phyloP scores from a whole-genome alignment of 352 stramenopile species.

The Phytophthora fragariae region DNA sequence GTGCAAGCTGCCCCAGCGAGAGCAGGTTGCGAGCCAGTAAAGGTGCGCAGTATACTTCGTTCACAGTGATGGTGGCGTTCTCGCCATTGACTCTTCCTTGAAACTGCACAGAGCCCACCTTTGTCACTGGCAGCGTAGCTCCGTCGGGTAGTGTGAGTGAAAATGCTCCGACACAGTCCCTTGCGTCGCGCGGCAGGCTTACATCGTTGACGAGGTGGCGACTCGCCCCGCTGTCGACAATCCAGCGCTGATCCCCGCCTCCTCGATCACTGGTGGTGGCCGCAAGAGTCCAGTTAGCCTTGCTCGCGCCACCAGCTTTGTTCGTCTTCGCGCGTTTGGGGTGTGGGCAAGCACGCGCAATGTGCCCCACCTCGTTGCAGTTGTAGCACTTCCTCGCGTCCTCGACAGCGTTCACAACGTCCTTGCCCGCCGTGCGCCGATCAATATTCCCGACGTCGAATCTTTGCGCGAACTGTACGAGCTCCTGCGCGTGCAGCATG shows the following conservation, averaged over 20 bases:
- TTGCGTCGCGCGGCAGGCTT: conserved; percentile 6
- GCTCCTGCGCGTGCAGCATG: conserved; percentile 3
- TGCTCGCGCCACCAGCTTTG: too few relatives aligned
- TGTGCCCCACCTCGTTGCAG: conserved; percentile 3
- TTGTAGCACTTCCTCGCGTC: conserved; percentile 11
- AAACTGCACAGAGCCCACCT: background rate
- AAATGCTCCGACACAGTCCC: background rate
- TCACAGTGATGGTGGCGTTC: background rate
- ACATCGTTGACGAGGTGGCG: conserved; percentile 12
- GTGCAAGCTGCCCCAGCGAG: background rate
- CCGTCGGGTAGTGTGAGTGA: background rate
- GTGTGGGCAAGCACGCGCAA: background rate
- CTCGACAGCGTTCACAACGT: conserved; percentile 3
- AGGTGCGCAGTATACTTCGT: conserved; percentile 6
- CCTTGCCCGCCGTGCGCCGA: background rate
- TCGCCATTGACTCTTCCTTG: background rate
- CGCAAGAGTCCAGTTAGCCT: background rate
- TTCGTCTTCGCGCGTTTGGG: background rate
- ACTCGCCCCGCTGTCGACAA: conserved; percentile 12
- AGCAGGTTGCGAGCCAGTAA: background rate
- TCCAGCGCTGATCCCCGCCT: background rate
- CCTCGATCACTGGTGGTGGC: too few relatives aligned
- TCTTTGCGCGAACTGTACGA: conserved; percentile 2
- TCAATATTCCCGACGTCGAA: background rate
- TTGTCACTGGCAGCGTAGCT: background rate